Evolutionary conservation across 192 early-diverging fungal genomes (phyloP).

Genomic region (Powellomyces hirtus): DNA sequence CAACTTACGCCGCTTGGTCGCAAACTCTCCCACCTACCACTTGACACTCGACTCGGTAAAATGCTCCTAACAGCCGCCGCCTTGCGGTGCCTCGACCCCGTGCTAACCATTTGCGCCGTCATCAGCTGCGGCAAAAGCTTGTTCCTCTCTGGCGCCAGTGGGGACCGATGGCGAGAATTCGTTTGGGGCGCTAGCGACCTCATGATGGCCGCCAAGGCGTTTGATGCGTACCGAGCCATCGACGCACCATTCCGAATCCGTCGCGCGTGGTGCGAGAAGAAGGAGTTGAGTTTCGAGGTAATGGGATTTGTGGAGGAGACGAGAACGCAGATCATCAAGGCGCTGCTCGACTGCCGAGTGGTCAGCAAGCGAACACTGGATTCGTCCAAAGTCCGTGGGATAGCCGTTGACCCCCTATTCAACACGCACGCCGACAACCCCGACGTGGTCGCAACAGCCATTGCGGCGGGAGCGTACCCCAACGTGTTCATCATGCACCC

Average conservation of each 20-base stretch:
- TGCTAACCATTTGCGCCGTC: slow-evolving; percentile 27
- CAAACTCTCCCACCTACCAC: slow-evolving; percentile 68
- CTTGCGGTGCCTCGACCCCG: slow-evolving; percentile 32
- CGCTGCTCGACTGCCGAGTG: slow-evolving; percentile 6
- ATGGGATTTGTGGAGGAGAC: neutral
- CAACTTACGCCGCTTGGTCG: slow-evolving; percentile 68
- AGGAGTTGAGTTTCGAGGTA: neutral
- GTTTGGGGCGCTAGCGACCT: slow-evolving; percentile 20
- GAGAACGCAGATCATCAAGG: neutral
- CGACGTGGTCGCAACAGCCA: neutral
- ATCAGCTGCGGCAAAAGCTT: slow-evolving; percentile 22
- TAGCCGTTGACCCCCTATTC: neutral
- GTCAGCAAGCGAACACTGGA: neutral
- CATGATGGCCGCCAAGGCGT: slow-evolving; percentile 22
- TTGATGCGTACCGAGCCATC: slow-evolving; percentile 3
- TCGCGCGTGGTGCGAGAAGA: neutral
- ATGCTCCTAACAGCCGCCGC: slow-evolving; percentile 25
- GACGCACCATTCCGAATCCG: neutral
- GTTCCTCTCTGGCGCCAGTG: neutral
- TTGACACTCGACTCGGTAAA: slow-evolving; percentile 69
- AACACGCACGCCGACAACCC: neutral
- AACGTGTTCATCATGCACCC: slow-evolving; percentile 3
- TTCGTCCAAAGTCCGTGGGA: neutral
- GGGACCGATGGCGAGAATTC: slow-evolving; percentile 13
- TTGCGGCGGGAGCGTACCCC: neutral